Percentiles rank a stretch among this genome's conserved stretches.
These are phyloP conservation scores for Pythium dissimile DNA, from an alignment of 352 stramenopile species.

Conservation along the genomic window DNA sequence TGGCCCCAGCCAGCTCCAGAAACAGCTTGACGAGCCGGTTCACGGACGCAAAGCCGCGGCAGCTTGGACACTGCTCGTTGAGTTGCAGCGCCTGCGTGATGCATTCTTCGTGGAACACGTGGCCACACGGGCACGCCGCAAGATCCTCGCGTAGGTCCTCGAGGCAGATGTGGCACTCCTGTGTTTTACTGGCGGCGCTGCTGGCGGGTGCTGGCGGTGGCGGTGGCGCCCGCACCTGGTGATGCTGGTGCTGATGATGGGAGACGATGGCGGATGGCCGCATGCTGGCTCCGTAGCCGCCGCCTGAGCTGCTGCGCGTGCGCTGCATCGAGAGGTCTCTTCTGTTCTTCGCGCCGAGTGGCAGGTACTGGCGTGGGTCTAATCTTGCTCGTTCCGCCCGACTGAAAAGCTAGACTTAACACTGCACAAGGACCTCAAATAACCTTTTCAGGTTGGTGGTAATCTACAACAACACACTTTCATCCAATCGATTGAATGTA, in stretches of 20 bases:
- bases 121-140: conserved; percentile 54
- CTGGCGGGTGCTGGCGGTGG: not conserved
- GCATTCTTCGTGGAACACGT: conserved; percentile 71
- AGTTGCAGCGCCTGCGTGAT: conserved; percentile 73
- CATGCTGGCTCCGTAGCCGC: not conserved
- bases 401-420: too few species aligned
- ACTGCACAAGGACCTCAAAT: not conserved
- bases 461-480: too few species aligned
- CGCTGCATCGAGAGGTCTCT: conserved; percentile 11
- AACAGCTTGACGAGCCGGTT: conserved; percentile 60
- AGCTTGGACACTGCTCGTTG: conserved; percentile 73
- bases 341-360: too few species aligned
- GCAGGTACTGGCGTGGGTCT: too few species aligned
- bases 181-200: conserved; percentile 24
- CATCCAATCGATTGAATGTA: too few species aligned
- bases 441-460: not conserved
- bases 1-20: conserved; percentile 43
- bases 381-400: too few species aligned
- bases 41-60: conserved; percentile 38
- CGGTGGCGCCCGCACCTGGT: not conserved
- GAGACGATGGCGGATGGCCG: not conserved
- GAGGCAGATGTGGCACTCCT: conserved; percentile 83
- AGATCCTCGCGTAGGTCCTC: conserved; percentile 68
- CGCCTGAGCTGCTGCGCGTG: conserved; percentile 15
- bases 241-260: not conserved